These are phyloP conservation scores for Ogataea haglerorum DNA, from an alignment of 805 yeast species.

Conservation along the genomic window DNA sequence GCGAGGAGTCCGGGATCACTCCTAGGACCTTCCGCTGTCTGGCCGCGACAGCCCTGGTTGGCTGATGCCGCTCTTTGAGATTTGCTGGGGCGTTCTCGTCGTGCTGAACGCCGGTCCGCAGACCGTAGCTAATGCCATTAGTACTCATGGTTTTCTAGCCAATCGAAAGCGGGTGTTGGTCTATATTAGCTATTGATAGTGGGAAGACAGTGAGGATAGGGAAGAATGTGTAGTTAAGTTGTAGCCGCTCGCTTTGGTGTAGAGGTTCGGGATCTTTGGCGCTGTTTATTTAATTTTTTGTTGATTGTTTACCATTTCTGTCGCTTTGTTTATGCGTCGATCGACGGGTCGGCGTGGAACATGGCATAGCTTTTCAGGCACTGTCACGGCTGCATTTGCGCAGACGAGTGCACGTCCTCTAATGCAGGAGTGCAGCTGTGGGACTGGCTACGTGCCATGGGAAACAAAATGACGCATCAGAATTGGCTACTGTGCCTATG, in stretches of 20 bases:
- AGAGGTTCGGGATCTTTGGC: conserved; percentile 4
- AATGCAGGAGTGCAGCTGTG: too few relatives aligned
- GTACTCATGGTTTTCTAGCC: conserved; percentile 21
- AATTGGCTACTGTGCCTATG: too few relatives aligned
- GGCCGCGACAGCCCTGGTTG: conserved; percentile 1
- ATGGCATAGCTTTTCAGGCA: too few relatives aligned
- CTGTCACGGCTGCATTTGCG: too few relatives aligned
- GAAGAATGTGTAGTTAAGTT: conserved; percentile 1
- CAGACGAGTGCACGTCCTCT: too few relatives aligned
- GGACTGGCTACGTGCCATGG: too few relatives aligned
- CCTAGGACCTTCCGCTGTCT: conserved; percentile 28
- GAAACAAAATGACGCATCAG: too few relatives aligned
- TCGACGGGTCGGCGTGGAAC: not conserved
- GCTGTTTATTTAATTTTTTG: conserved; percentile 11
- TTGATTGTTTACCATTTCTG: conserved; percentile 18
- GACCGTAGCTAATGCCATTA: conserved; percentile 11
- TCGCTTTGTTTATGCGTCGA: conserved; percentile 12
- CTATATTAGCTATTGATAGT: conserved; percentile 7
- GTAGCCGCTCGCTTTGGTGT: conserved; percentile 7
- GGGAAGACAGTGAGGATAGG: not conserved
- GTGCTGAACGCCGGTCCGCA: conserved; percentile 12
- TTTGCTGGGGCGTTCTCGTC: conserved; percentile 25
- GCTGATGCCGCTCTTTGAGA: conserved; percentile 3
- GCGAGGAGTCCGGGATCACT: conserved; percentile 26
- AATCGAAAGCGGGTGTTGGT: conserved; percentile 15